Base-by-base conservation (phyloP, 1,284 basidiomycete genomes). In the Filobasidium uniguttulatum region DNA sequence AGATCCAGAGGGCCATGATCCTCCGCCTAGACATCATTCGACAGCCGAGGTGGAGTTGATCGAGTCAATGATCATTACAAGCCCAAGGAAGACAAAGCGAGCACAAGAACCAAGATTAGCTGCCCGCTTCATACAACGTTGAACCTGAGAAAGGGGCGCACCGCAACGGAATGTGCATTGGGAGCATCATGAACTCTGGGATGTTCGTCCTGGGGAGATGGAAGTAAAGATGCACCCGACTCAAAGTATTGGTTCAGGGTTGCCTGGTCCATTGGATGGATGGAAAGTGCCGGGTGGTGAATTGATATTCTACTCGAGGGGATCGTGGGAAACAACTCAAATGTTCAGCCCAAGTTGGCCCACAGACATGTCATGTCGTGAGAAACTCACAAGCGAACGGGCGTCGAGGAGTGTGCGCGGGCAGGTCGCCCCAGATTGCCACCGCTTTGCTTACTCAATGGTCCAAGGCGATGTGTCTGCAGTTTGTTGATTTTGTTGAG, bases 191-290 rank as follows among this genome's bases (percentile, higher is more conserved):
- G 31, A 33, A 10, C 10, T 9, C n/a, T 9, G n/a, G 9, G 31
- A 33, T 33, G 31, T 9, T 33, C 10, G 31, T n/a, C 31, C 9
- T 33, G 31, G 31, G 10, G 12, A 26, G 26, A 26, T 12, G 10
- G 25, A 6, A 43, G 40, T 3, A 43, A 12, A 8, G n/a, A 23
- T 9, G 10, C 40, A 29, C 26, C 19, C 15, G 23, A 28, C 40
- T 43, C 40, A 19, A 43, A 43, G 40, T 43, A 43, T n/a, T 43
- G 40, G 19, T 43, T 43, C 40, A 43, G 20, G 4, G 40, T 28
- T 12, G 40, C 40, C 15, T 43, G 40, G 20, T 43, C 40, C 40
- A 43, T 43, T 10, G 29, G 37, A 40, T 23, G 37, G 22, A 3
- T 22, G 37, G 37, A 12, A 20, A 19, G 20, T 22, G 37, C 19